Base-by-base conservation (phyloP, 73 alveolate species). In the Breviolum minutum region DNA sequence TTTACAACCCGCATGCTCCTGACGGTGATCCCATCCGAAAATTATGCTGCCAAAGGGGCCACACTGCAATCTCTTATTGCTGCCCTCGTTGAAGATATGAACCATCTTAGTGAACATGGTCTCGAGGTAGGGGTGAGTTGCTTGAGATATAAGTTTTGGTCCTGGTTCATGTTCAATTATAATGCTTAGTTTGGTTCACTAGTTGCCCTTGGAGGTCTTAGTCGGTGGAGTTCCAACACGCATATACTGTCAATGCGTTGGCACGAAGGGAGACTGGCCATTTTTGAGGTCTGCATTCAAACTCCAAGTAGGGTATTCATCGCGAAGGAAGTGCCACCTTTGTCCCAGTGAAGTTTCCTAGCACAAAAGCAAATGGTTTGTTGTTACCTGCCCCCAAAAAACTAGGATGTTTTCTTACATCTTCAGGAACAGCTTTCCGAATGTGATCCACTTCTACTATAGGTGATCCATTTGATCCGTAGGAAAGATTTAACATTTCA, bases 201-300 rank as follows among this genome's bases (percentile, higher is more conserved):
- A 11, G 29, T n/a, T 3, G 26, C 10, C 81, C 81, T 30, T 71
- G 81, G 13, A 20, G 29, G 81, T 40, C 54, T 12, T 71, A 71
- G 13, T 8, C 8, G 81, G 13, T 30, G 81, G 26, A 1, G 81
- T 20, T 20, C 2, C 81, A n/a, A 20, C 12, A 71, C 13, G 32
- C 30, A 6, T 20, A 1, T 8, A 11, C 19, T 71, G 0, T 8
- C 32, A 80, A 66, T 22, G 14, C 68, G 32, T n/a, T 6, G 88
- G 88, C 30, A 10, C 17, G 32, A 80, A 80, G 2, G 88, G 88
- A 4, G 88, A 80, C 66, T 80, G 88, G 88, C 88, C 88, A 8
- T 80, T n/a, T 13, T 27, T 80, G 32, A 10, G 88, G 29, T 13
- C 68, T 13, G 29, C 17, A 16, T 80, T 14, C 68, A 80, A 80